Conservation (phyloP, 2,329 filamentous ascomycete species). For the Cladophialophora immunda region DNA sequence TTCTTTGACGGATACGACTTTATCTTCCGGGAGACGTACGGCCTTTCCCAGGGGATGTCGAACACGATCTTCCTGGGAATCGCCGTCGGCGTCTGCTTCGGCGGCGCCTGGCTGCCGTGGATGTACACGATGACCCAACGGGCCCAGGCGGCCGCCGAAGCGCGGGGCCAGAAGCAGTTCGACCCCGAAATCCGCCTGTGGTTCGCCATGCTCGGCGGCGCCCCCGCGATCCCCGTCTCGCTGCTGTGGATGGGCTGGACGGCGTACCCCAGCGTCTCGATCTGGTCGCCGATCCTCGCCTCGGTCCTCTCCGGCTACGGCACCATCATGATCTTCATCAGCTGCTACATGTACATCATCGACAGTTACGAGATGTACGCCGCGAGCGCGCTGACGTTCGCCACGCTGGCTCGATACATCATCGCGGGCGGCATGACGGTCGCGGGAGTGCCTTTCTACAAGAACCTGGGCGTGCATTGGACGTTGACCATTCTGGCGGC, state of each 20-base stretch:
- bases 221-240: conserved; percentile 59
- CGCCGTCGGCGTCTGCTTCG: conserved; percentile 52
- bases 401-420: conserved; percentile 54
- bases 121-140: conserved; percentile 56
- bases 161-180: conserved; percentile 50
- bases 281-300: conserved; percentile 62
- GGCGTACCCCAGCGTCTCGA: conserved; percentile 53
- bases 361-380: conserved; percentile 64
- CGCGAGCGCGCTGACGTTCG: conserved; percentile 57
- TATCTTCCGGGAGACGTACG: conserved; percentile 59
- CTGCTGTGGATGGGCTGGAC: conserved; percentile 70
- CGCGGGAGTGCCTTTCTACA: conserved; percentile 49
- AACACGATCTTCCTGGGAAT: conserved; percentile 60
- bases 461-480: conserved; percentile 50
- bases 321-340: conserved; percentile 60
- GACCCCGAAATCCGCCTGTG: conserved; percentile 64
- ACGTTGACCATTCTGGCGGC: conserved; percentile 52
- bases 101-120: conserved; percentile 52
- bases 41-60: conserved; percentile 54
- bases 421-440: conserved; percentile 50
- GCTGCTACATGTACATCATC: conserved; percentile 66
- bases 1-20: conserved; percentile 60
- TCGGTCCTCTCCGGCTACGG: conserved; percentile 63
- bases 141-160: conserved; percentile 53
- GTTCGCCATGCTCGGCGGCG: conserved; percentile 59